Base-by-base conservation (phyloP, 2,329 filamentous ascomycete genomes). In the Chaetomium globosum region DNA sequence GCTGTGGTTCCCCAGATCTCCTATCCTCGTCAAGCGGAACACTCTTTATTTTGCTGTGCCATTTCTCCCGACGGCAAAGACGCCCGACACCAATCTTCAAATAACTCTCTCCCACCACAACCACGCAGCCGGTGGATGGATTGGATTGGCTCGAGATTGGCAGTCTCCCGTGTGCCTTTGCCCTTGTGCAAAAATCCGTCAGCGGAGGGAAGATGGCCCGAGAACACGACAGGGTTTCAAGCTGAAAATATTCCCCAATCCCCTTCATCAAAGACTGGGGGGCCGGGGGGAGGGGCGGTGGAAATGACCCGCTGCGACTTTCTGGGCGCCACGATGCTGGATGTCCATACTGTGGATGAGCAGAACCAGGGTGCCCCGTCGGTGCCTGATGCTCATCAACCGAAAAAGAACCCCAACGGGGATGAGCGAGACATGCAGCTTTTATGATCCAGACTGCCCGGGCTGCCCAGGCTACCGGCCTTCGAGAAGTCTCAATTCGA, bases 131-230 rank as follows among this genome's bases (percentile, higher is more conserved):
- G 16, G 39, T 43, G 39, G 39, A n/a, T 16, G 39, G 16, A 7
- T 19, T n/a, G 39, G 39, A n/a, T n/a, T n/a, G n/a, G n/a, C n/a
- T n/a, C n/a, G n/a, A n/a, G n/a, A n/a, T n/a, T n/a, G n/a, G n/a
- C n/a, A 19, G 12, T 4, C 36, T 19, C 13, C 6, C 39, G 16
- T 5, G 39, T 43, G 39, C 39, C 39, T 16, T 43, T 19, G 39
- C 9, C 9, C 31, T 8, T 7, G 31, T 31, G 12, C 26, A 31
- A 4, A 4, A 52, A 26, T 13, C 3, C 21, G 49, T 56, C 53
- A 39, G 53, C 53, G 53, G 53, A 56, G 36, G 26, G 39, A 58
- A 58, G 56, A 48, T 58, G 26, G 43, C 4, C 56, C 56, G 56
- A 43, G 16, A 43, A 43, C 19, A 7, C 1, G 31, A 30, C 53